Conservation (phyloP, 176 grass and related monocot genomes). For the Juncus inflexus region DNA sequence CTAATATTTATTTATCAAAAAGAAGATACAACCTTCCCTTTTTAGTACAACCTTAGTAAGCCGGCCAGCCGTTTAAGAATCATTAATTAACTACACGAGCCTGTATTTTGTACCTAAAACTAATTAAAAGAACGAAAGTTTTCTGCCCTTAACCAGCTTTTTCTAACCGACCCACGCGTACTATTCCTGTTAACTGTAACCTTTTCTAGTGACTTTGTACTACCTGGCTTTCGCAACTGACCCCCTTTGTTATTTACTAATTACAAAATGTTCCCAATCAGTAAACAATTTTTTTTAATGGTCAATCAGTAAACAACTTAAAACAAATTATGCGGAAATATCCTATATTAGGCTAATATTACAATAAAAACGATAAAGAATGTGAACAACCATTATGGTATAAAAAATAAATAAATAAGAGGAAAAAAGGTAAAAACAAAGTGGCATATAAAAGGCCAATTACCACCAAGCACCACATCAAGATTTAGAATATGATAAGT, state of each 20-base stretch:
- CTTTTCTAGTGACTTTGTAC: background rate
- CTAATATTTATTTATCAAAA: background rate
- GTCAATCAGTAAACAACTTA: background rate
- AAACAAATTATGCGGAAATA: background rate
- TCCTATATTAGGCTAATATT: background rate
- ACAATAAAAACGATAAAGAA: background rate
- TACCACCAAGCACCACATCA: constrained; percentile 18
- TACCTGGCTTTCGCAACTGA: background rate
- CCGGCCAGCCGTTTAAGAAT: background rate
- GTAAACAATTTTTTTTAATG: background rate
- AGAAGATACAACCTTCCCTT: background rate
- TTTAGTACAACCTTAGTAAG: constrained; percentile 3
- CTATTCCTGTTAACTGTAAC: background rate
- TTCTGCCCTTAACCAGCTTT: background rate
- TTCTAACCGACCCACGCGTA: constrained; percentile 14
- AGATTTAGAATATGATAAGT: constrained; percentile 13
- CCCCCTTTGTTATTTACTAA: background rate
- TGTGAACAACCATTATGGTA: no score
- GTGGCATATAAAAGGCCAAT: constrained; percentile 14
- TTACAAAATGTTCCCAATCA: background rate
- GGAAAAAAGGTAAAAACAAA: constrained; percentile 9
- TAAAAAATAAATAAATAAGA: background rate
- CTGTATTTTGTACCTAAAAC: background rate
- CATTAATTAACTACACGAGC: background rate
- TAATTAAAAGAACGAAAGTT: background rate